These are phyloP conservation scores for Paradendryphiella salina DNA, from an alignment of 2,329 filamentous ascomycete genomes.

Conservation along the genomic window DNA sequence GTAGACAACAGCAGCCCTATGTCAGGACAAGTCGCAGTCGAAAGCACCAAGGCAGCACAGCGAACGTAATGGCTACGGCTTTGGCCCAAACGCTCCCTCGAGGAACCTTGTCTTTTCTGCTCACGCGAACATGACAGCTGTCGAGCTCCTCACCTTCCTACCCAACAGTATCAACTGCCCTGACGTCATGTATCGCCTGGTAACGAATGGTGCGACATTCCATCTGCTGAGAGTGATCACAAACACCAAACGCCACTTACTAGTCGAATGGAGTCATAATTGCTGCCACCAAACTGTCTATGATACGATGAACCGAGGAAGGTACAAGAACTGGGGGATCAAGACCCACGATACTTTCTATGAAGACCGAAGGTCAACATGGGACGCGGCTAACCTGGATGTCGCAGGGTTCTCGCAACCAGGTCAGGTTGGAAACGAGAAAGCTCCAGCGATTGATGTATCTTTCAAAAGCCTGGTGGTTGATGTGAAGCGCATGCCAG, in stretches of 20 bases:
- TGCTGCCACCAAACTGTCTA: slow-evolving; percentile 19
- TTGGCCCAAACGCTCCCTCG: slow-evolving; percentile 14
- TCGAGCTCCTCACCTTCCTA: slow-evolving; percentile 30
- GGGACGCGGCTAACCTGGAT: slow-evolving; percentile 15
- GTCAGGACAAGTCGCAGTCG: background rate
- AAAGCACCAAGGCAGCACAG: background rate
- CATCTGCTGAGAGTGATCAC: slow-evolving; percentile 19
- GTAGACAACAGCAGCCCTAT: background rate
- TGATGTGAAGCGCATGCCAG: slow-evolving; percentile 19
- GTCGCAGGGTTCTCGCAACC: slow-evolving; percentile 10
- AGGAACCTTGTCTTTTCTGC: slow-evolving; percentile 22
- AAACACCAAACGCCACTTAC: slow-evolving; percentile 21
- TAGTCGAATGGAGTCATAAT: slow-evolving; percentile 9
- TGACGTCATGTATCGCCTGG: slow-evolving; percentile 29
- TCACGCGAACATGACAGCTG: slow-evolving; percentile 25
- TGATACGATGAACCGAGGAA: slow-evolving; percentile 24
- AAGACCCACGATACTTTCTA: slow-evolving; percentile 17
- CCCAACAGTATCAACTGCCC: slow-evolving; percentile 26
- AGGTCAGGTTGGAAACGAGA: background rate
- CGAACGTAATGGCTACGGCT: background rate
- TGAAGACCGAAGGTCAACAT: background rate
- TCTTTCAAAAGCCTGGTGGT: slow-evolving; percentile 26
- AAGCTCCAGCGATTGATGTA: background rate
- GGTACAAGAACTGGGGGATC: slow-evolving; percentile 25
- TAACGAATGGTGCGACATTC: slow-evolving; percentile 23